A percentile compares a stretch with the other conserved stretches of the same genome.
phyloP scores from a whole-genome alignment of 371 early-diverging fungal species.

The Mucor racemosus region DNA sequence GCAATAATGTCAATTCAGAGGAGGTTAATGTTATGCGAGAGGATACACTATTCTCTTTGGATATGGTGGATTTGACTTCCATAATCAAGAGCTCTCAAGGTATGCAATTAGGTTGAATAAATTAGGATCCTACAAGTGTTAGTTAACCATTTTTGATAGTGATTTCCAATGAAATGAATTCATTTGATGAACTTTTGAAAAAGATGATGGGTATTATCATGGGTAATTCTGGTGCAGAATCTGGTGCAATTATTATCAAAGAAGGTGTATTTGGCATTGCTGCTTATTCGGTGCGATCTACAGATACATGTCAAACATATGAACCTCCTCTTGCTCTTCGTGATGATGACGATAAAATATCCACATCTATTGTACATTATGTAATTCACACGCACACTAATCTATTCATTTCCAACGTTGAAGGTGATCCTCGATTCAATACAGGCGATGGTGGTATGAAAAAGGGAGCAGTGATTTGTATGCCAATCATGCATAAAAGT shows the following conservation, averaged over 20 bases:
- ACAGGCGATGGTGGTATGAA: constrained; percentile 34
- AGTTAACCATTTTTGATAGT: constrained; percentile 20
- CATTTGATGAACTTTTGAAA: constrained; percentile 49
- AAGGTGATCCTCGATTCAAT: constrained; percentile 45
- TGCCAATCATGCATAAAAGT: constrained; percentile 61
- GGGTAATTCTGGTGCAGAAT: constrained; percentile 51
- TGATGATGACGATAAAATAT: constrained; percentile 43
- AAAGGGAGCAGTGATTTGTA: constrained; percentile 54
- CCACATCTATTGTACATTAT: constrained; percentile 46
- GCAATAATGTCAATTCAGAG: constrained; percentile 1
- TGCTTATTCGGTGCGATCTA: constrained; percentile 39
- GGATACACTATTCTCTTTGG: constrained; percentile 41
- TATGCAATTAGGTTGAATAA: constrained; percentile 4
- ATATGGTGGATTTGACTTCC: constrained; percentile 53
- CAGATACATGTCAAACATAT: constrained; percentile 36
- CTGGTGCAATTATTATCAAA: constrained; percentile 52
- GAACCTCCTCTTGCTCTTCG: constrained; percentile 45
- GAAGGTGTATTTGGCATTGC: constrained; percentile 49
- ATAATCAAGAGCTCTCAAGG: constrained; percentile 56
- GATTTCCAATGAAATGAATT: constrained; percentile 54
- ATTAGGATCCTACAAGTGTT: neutral
- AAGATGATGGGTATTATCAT: constrained; percentile 54
- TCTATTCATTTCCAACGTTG: constrained; percentile 47
- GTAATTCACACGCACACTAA: constrained; percentile 46
- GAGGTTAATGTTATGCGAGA: constrained; percentile 20